A percentile compares a stretch with the other conserved stretches of the same genome.
These are phyloP conservation scores for Ochetophila trinervis DNA, from an alignment of 306 rosid genomes.

Conservation along the genomic window DNA sequence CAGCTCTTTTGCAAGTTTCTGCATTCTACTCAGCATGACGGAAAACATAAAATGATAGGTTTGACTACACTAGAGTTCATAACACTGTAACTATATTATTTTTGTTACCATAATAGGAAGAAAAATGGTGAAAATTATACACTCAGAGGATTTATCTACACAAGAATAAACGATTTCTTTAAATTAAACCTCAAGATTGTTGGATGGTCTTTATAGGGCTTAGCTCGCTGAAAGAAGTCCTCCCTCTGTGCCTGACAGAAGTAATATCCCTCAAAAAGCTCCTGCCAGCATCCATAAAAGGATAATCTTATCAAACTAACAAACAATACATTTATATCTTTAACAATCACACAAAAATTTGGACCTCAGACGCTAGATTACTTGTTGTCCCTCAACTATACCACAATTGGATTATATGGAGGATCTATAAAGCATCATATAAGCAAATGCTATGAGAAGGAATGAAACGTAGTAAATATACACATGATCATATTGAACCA, in stretches of 20 bases:
- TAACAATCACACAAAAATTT: neutral
- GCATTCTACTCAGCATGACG: slow-evolving; percentile 60
- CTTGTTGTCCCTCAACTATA: neutral
- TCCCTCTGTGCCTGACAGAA: slow-evolving; percentile 96
- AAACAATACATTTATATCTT: slow-evolving; percentile 9
- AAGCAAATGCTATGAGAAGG: too few relatives aligned
- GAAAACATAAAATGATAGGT: slow-evolving; percentile 15
- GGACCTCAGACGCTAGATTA: too few relatives aligned
- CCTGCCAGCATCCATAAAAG: slow-evolving; percentile 46
- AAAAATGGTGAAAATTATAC: slow-evolving; percentile 8
- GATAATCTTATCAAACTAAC: neutral
- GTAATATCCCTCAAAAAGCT: slow-evolving; percentile 92
- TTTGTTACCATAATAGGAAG: slow-evolving; percentile 2
- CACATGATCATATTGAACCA: too few relatives aligned
- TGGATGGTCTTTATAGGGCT: slow-evolving; percentile 79
- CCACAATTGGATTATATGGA: too few relatives aligned
- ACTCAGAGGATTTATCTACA: slow-evolving; percentile 7
- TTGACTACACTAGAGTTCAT: too few relatives aligned
- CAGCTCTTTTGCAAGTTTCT: slow-evolving; percentile 79
- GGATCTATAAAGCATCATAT: too few relatives aligned
- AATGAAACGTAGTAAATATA: too few relatives aligned
- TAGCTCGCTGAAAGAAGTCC: slow-evolving; percentile 77
- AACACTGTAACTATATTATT: slow-evolving; percentile 6
- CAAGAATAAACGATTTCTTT: slow-evolving; percentile 16
- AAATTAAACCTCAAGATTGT: slow-evolving; percentile 68